These are phyloP conservation scores for Selaginella tamariscina DNA, from an alignment of 75 land plant species.

Conservation along the genomic window DNA sequence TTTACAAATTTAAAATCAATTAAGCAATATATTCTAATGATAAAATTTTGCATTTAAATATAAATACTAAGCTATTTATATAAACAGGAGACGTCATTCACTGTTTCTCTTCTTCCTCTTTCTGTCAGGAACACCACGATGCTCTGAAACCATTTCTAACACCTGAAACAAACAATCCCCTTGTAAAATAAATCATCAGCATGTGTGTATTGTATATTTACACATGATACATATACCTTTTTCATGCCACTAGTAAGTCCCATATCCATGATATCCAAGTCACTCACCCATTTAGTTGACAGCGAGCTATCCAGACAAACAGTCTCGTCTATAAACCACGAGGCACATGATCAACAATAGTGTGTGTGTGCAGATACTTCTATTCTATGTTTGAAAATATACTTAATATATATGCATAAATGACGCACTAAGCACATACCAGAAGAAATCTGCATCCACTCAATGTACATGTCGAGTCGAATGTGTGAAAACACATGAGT, in stretches of 20 bases:
- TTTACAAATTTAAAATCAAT: no score
- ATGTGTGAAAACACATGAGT: constrained; percentile 83
- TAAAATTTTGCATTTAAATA: no score
- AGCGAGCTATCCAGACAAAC: not conserved
- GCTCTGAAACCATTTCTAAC: not conserved
- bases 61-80: no score
- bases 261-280: constrained; percentile 32
- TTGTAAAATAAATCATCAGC: no score
- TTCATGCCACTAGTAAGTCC: constrained; percentile 85
- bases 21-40: no score
- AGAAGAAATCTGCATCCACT: constrained; percentile 40
- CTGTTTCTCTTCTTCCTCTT: no score
- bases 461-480: constrained; percentile 66
- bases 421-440: constrained; percentile 23
- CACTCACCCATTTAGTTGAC: constrained; percentile 48
- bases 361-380: not conserved
- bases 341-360: not conserved
- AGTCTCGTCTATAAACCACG: constrained; percentile 22
- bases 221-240: constrained; percentile 37
- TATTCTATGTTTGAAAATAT: not conserved
- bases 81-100: no score
- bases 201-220: not conserved
- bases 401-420: not conserved
- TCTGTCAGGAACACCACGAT: no score
- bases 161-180: no score